Evolutionary conservation across 345 rosid genomes (phyloP).

Genomic region (Noccaea bulbosa): DNA sequence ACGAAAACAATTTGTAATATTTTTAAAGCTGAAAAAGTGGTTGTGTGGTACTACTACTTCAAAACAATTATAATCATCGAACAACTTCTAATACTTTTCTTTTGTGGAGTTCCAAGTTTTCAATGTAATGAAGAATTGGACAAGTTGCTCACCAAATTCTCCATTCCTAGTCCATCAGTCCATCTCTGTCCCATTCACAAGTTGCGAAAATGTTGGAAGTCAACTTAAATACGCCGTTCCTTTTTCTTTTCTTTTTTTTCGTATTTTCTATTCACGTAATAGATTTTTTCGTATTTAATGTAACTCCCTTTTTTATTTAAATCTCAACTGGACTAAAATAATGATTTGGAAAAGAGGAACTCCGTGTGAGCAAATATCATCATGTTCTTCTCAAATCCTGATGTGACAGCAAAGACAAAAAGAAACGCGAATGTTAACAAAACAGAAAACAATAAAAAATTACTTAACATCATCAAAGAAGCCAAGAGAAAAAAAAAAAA

Average conservation of each 20-base stretch:
- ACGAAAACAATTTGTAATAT: background rate
- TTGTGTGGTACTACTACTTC: constrained; percentile 16
- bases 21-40: background rate
- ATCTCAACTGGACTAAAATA: background rate
- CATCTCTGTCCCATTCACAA: constrained; percentile 40
- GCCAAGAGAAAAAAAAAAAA: background rate
- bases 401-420: background rate
- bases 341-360: background rate
- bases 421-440: constrained; percentile 8
- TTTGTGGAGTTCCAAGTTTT: constrained; percentile 21
- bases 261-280: background rate
- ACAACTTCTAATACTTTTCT: constrained; percentile 12
- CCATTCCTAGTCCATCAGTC: background rate
- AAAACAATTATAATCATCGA: constrained; percentile 5
- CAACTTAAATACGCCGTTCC: constrained; percentile 23
- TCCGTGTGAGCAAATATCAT: constrained; percentile 16
- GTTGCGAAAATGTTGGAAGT: constrained; percentile 22
- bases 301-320: background rate
- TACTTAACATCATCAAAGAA: constrained; percentile 5
- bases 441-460: background rate
- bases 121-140: background rate
- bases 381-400: constrained; percentile 23
- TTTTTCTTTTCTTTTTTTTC: background rate
- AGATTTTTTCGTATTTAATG: background rate
- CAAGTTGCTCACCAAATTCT: constrained; percentile 28